Conservation (phyloP, 345 rosid species). For the Gossypium stocksii region DNA sequence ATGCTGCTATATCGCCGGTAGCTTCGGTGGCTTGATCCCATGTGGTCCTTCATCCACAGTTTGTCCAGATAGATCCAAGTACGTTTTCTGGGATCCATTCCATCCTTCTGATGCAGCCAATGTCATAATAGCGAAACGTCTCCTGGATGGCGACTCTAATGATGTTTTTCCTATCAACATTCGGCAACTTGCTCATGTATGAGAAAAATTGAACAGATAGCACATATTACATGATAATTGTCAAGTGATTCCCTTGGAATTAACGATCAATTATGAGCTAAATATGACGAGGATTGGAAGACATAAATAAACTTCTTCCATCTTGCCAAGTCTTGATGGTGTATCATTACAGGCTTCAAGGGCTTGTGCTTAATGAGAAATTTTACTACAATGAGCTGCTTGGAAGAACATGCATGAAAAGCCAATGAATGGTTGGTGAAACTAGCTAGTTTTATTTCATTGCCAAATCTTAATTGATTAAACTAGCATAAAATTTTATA, state of each 20-base stretch:
- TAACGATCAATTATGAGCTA: too few species aligned
- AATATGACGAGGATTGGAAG: too few species aligned
- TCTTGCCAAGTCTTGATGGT: too few species aligned
- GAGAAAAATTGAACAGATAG: background rate
- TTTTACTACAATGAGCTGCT: background rate
- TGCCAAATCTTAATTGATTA: background rate
- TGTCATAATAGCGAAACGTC: conserved; percentile 35
- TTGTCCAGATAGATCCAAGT: conserved; percentile 43
- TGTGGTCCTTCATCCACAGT: conserved; percentile 44
- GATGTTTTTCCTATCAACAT: conserved; percentile 41
- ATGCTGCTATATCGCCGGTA: conserved; percentile 60
- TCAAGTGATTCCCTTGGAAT: too few species aligned
- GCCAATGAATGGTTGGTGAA: background rate
- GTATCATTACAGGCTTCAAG: too few species aligned
- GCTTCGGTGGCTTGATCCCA: conserved; percentile 56
- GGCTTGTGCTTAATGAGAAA: too few species aligned
- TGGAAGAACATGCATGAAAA: background rate
- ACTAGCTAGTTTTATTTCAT: background rate
- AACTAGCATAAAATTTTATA: background rate
- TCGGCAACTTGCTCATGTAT: conserved; percentile 26
- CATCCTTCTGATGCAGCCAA: conserved; percentile 61
- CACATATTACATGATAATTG: too few species aligned
- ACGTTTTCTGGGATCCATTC: conserved; percentile 56
- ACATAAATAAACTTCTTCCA: too few species aligned
- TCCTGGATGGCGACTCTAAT: conserved; percentile 33